Evolutionary conservation across 805 yeast species (phyloP), one percentile per base, ranked within the genome.

Genomic region (Soucietia sequanensis): DNA sequence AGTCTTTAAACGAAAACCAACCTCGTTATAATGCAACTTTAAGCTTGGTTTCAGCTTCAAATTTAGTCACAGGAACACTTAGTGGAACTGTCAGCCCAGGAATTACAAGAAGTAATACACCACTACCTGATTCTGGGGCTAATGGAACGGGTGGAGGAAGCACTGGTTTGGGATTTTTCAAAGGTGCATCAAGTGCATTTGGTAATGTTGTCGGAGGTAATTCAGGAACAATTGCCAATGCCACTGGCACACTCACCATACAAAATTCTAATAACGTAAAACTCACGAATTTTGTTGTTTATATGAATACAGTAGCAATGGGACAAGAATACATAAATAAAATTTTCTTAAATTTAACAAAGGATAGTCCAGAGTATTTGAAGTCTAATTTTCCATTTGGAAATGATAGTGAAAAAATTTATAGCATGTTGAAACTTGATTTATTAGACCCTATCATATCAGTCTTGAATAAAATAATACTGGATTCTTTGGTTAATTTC

Each of bases 271-370:
- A 64, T 38, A 58, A 61, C 31, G 62, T 70, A 4, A 71, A 76
- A 38, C 56, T 85, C 11, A 70, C 77, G 21, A 76, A 75, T 11
- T 89, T 78, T 51, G 61, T 88, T 26, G 63, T 85, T 1, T 76
- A 82, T 39, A 63, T 89, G 39, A 90, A 91, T 58, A 81, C 95
- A 2, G 65, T 89, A 4, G 78, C 82, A 8, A 61, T 81, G 27
- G 80, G 84, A 16, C 70, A 75, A 15, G 69, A 65, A 6, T 84
- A 86, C 49, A 66, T 84, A 22, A 55, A 60, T 9, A 77, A 75
- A 38, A 58, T 86, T 24, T 45, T 80, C 7, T 60, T 56, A n/a
- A 73, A 75, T 30, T 43, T 76, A 24, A 51, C 52, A 3, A 48
- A 44, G 27, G 50, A 54, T 27, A 45, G 46, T 15, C 49, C 47